Base-by-base conservation (phyloP, 2,329 filamentous ascomycete genomes). In the Diaporthe humulicola region DNA sequence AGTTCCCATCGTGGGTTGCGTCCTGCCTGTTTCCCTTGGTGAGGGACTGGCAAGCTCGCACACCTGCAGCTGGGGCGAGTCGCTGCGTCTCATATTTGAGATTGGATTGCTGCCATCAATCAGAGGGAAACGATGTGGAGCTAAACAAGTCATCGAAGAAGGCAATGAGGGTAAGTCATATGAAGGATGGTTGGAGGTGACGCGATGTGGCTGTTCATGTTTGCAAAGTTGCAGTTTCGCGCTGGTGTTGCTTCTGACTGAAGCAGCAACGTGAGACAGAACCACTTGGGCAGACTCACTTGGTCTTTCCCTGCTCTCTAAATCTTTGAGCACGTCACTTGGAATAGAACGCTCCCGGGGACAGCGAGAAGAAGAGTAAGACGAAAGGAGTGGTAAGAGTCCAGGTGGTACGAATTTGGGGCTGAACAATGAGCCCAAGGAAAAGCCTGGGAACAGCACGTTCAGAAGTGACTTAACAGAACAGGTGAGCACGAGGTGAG, bases 11-110 rank as follows among this genome's bases (percentile, higher is more conserved):
- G 14, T 54, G 17, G 57, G 22, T 67, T 52, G 28, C 28, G 70
- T 64, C 57, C 42, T 52, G 19, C 33, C 30, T 71, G 56, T 72
- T 64, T 42, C 15, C 30, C n/a, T 42, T 25, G 28, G 42, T 3
- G 54, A 61, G 14, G 36, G 50, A 33, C 70, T 38, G 54, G 52
- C 52, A 58, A 71, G 52, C 42, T 67, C 50, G 33, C 70, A 72
- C 15, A 54, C 33, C 25, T 54, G 45, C 30, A 25, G 33, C 22
- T 42, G 33, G 10, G 58, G 57, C 19, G 33, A 38, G 45, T 42
- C 17, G 70, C n/a, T 15, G 15, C 64, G 64, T 8, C 64, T 67
- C 64, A 52, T 67, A 52, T 67, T 52, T 67, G 45, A 52, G 45
- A n/a, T 38, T 9, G 30, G 30, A 38, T 38, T 28, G 42, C 30